Percentiles rank a stretch among this genome's conserved stretches.
These are phyloP conservation scores for Paecilomyces sp. DNA, from an alignment of 2,329 filamentous ascomycete genomes.

Conservation along the genomic window DNA sequence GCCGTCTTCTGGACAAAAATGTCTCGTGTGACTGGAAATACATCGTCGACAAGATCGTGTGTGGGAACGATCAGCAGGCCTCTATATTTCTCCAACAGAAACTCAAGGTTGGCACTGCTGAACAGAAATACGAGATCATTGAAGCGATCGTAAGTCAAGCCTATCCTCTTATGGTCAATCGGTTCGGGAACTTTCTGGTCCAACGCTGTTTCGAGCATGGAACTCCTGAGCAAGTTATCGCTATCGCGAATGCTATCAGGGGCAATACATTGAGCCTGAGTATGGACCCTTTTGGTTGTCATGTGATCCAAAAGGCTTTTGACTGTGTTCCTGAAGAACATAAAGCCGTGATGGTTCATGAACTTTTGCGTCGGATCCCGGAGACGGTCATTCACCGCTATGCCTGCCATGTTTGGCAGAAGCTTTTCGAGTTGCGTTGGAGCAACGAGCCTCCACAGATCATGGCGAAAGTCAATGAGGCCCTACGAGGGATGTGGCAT, in stretches of 20 bases:
- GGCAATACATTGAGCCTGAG: conserved; percentile 90
- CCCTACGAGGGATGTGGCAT: conserved; percentile 94
- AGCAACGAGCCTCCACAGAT: conserved; percentile 90
- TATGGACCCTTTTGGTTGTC: conserved; percentile 98
- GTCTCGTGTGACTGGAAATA: conserved; percentile 99
- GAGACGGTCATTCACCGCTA: conserved; percentile 98
- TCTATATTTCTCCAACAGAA: conserved; percentile 99
- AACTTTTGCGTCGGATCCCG: conserved; percentile 86
- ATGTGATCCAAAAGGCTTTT: conserved; percentile 97
- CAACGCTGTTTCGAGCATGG: conserved; percentile 99
- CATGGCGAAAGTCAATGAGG: conserved; percentile 97
- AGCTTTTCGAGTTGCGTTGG: conserved; percentile 97
- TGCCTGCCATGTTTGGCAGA: conserved; percentile 99
- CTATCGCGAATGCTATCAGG: conserved; percentile 88
- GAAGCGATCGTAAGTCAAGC: conserved; percentile 93
- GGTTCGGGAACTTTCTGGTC: conserved; percentile 96
- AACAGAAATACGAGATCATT: conserved; percentile 96
- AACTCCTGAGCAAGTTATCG: conserved; percentile 85
- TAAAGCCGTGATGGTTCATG: conserved; percentile 98
- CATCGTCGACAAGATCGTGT: conserved; percentile 98
- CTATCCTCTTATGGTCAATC: conserved; percentile 94
- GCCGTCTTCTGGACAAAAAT: conserved; percentile 86
- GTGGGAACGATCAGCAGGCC: conserved; percentile 97
- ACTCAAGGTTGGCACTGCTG: conserved; percentile 87
- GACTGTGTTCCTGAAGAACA: conserved; percentile 96